Evolutionary conservation across 2,329 filamentous ascomycete species (phyloP), one percentile per base, ranked within the genome.

Genomic region (Monilinia laxa): DNA sequence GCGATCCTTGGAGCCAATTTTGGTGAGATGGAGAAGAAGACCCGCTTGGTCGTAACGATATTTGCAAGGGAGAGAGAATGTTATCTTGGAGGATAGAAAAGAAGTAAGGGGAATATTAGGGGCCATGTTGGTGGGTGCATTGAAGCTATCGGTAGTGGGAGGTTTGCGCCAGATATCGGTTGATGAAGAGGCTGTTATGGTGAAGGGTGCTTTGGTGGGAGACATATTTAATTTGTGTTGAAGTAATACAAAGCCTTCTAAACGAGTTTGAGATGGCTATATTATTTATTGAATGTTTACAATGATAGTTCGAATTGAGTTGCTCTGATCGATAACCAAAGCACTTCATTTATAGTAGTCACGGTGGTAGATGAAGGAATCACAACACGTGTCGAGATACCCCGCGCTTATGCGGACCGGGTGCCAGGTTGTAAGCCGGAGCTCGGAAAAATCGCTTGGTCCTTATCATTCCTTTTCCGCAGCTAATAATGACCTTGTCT

Each of bases 91-190:
- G 1, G 57, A 62, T 7, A 23, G 12, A n/a, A 66, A 66, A 14
- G 51, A 23, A 14, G 56, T 52, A 40, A 62, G 64, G 4, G 64
- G 51, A 10, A 62, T 25, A 10, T 10, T 35, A 2, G 31, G 9
- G 11, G 55, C 20, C 25, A 42, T 23, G 3, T 55, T 54, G 23
- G 40, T 66, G 16, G 64, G 57, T 20, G 64, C 64, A 23, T 66
- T 66, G 16, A 62, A 66, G 7, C 16, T 49, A n/a, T 66, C 59
- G 11, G 57, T 66, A 28, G 25, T 45, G 9, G 64, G 64, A 20
- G 64, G 64, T n/a, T 62, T 66, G 49, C 64, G 64, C 64, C 64
- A 63, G 35, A 63, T 42, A 18, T 63, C 60, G 14, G 60, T 63
- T 11, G 35, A 40, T 53, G 60, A 38, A 23, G 47, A 16, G 9